Conservation (phyloP, 169 alveolate species). For the Eimeria brunetti region DNA sequence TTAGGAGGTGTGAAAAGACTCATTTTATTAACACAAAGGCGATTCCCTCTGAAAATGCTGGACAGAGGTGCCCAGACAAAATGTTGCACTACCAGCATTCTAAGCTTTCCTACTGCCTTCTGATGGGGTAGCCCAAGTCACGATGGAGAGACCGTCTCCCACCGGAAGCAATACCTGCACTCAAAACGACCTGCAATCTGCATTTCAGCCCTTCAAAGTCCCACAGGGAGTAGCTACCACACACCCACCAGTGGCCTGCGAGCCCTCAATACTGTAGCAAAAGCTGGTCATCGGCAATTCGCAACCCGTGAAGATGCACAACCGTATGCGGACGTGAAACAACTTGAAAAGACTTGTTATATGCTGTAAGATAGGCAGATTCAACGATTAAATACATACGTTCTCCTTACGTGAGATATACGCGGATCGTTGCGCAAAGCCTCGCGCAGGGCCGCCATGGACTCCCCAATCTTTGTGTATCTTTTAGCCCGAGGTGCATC, state of each 20-base stretch:
- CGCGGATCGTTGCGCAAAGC: constrained; percentile 53
- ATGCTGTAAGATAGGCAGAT: background rate
- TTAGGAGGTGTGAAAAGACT: background rate
- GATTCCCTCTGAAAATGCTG: background rate
- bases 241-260: background rate
- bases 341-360: background rate
- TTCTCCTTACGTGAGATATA: constrained; percentile 22
- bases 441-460: constrained; percentile 43
- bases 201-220: background rate
- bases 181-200: background rate
- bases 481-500: constrained; percentile 27
- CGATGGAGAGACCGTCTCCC: constrained; percentile 77
- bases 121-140: constrained; percentile 56
- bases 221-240: background rate
- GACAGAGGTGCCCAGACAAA: background rate
- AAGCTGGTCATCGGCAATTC: background rate
- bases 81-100: background rate
- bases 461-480: constrained; percentile 18
- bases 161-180: constrained; percentile 70
- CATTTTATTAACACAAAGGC: background rate
- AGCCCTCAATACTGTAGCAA: background rate
- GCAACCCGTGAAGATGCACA: background rate
- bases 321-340: background rate
- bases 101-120: background rate
- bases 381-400: background rate